Base-by-base conservation (phyloP, 2,329 filamentous ascomycete species). In the Diaporthe vaccinii region DNA sequence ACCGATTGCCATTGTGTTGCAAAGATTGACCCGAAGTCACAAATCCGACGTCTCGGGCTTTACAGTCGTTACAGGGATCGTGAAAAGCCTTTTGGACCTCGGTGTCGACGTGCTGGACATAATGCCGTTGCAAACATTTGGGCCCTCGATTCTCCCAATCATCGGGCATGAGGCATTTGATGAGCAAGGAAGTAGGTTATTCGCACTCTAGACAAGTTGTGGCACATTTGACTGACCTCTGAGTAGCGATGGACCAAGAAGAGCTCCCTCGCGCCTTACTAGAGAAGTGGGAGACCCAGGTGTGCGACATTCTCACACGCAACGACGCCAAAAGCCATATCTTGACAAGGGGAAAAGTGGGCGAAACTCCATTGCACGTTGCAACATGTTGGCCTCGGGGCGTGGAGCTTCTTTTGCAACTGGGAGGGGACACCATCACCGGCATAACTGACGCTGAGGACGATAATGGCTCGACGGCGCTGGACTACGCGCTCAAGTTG, bases 401-500 rank as follows among this genome's bases (percentile, higher is more conserved):
- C 14, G 22, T 69, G 65, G 65, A 69, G 34, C 34, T 69, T 14
- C 46, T 69, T 1, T 15, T 69, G 7, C 14, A 41, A 1, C 34
- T 69, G 0, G 65, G 65, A 41, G 65, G 49, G 14, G 31, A 53
- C 5, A 20, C 22, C 9, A 1, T 55, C 34, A 2, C 34, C n/a
- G 14, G 2, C 8, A 55, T 69, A 3, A 69, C 55, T 5, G 9
- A 69, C 34, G 65, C 65, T n/a, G 39, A 55, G 8, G 65, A 69
- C n/a, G 65, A 55, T 17, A 55, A 69, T 7, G 65, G 65, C 22
- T 53, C 65, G 1, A 69, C 65, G 22, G 31, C 65, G 2, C 34
- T 69, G 2, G 65, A 69, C 34, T 69, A 69, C 25, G 65, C 65
- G 0, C 46, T 69, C 31, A 69, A 69, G 15, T 7, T 69, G 7